Percentiles rank a stretch among this genome's conserved stretches.
Evolutionary conservation across 345 rosid genomes (phyloP).

Genomic region (Punica granatum): DNA sequence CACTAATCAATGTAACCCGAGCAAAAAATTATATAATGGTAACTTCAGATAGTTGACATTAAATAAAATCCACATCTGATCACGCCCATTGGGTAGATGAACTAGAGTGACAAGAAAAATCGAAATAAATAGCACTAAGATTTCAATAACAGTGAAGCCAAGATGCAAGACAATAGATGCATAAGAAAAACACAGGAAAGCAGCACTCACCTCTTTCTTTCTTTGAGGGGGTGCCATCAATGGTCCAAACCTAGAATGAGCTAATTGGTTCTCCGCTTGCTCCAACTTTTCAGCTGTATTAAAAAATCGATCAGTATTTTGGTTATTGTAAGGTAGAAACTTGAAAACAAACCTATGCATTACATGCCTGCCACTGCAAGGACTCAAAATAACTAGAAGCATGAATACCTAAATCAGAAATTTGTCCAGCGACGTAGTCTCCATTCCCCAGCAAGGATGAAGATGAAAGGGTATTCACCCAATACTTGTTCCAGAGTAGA

Average conservation of each 20-base stretch:
- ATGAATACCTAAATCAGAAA: conserved; percentile 83
- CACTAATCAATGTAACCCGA: no score
- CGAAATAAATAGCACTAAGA: no score
- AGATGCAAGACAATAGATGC: not conserved
- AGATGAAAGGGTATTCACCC: conserved; percentile 96
- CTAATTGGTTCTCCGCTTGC: conserved; percentile 89
- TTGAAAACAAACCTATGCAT: not conserved
- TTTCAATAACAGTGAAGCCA: no score
- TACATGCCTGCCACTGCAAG: not conserved
- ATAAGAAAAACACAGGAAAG: not conserved
- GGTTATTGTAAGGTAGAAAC: not conserved
- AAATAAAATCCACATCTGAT: no score
- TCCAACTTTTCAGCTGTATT: conserved; percentile 94
- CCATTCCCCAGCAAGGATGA: conserved; percentile 96
- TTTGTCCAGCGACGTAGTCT: conserved; percentile 98
- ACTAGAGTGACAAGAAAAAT: no score
- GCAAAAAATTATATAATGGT: no score
- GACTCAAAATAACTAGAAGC: not conserved
- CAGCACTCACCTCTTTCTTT: conserved; percentile 67
- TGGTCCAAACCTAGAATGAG: conserved; percentile 80
- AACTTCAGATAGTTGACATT: no score
- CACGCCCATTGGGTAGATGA: no score
- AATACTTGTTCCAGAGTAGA: conserved; percentile 95
- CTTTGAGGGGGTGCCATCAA: conserved; percentile 56
- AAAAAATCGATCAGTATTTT: conserved; percentile 1